Conservation (phyloP, 169 alveolate species). For the Plasmodium coatneyi region DNA sequence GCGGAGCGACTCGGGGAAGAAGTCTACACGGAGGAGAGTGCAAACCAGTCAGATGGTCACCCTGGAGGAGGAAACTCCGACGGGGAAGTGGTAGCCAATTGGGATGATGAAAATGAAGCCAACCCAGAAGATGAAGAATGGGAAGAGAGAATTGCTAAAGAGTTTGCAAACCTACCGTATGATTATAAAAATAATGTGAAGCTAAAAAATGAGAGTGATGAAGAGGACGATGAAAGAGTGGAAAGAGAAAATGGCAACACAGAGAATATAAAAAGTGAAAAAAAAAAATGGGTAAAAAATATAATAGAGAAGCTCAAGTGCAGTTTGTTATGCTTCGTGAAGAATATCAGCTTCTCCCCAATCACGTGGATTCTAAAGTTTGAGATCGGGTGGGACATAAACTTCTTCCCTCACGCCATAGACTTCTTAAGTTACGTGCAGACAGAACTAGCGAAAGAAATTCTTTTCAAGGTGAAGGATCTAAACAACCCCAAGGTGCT, state of each 20-base stretch:
- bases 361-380: constrained; percentile 76
- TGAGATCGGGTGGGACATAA: constrained; percentile 76
- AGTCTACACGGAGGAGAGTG: constrained; percentile 41
- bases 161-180: constrained; percentile 46
- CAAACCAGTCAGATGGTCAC: not conserved
- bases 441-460: constrained; percentile 78
- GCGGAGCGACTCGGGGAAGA: constrained; percentile 2
- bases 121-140: constrained; percentile 70
- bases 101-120: constrained; percentile 19
- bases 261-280: constrained; percentile 40
- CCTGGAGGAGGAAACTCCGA: not conserved
- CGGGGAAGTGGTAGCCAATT: not conserved
- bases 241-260: constrained; percentile 60
- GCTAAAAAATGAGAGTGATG: constrained; percentile 10
- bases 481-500: constrained; percentile 80
- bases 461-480: constrained; percentile 76
- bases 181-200: constrained; percentile 76
- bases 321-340: constrained; percentile 55
- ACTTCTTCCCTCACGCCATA: constrained; percentile 78
- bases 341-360: constrained; percentile 66
- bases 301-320: constrained; percentile 73
- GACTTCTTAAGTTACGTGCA: constrained; percentile 80
- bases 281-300: constrained; percentile 76
- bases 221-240: constrained; percentile 15
- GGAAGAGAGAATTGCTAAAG: constrained; percentile 68